These are phyloP conservation scores for Umbelopsis isabellina DNA, from an alignment of 192 early-diverging fungal genomes.

Conservation along the genomic window DNA sequence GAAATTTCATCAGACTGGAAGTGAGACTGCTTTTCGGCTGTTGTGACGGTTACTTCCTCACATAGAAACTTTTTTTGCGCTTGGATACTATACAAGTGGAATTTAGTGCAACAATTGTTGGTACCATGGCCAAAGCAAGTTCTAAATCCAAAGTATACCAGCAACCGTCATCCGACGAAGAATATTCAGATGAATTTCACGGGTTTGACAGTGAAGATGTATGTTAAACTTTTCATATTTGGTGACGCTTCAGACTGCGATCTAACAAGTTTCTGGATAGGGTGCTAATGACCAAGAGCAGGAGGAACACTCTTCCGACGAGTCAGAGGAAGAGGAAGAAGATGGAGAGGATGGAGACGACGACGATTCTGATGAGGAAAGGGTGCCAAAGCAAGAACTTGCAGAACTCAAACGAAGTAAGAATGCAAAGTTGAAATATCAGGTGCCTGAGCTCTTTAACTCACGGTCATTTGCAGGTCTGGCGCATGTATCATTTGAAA, in stretches of 20 bases:
- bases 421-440: not conserved
- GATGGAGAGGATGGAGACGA: conserved; percentile 20
- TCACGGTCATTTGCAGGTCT: conserved; percentile 45
- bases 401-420: conserved; percentile 38
- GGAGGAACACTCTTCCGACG: conserved; percentile 20
- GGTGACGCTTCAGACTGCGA: not conserved
- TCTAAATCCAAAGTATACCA: conserved; percentile 9
- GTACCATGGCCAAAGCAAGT: not conserved
- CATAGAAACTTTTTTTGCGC: not conserved
- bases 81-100: not conserved
- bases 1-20: too few relatives aligned
- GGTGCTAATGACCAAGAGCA: conserved; percentile 17
- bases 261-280: not conserved
- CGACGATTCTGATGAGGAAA: conserved; percentile 15
- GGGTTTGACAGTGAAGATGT: conserved; percentile 3
- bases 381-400: conserved; percentile 17
- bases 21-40: too few relatives aligned
- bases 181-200: not conserved
- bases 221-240: not conserved
- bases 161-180: conserved; percentile 1
- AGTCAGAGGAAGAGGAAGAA: conserved; percentile 20
- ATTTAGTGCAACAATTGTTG: not conserved
- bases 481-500: conserved; percentile 79
- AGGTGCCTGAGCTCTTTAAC: not conserved
- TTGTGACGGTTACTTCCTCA: too few relatives aligned